Percentiles rank a stretch among this genome's conserved stretches.
Conservation (phyloP, 441 rosid species). For the Pelargonium citronellum region DNA sequence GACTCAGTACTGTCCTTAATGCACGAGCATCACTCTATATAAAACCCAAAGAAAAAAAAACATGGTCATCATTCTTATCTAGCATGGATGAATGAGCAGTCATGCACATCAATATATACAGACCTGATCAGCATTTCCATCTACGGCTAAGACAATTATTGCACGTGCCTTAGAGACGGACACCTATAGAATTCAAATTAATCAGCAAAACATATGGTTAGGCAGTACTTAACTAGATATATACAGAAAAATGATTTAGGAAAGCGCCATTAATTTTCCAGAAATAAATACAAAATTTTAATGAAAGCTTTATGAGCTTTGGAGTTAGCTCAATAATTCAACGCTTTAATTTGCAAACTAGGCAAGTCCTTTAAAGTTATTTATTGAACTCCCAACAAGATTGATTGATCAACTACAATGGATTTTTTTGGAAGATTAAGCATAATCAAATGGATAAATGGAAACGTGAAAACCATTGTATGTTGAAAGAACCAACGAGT, state of each 20-base stretch:
- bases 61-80: conserved; percentile 18
- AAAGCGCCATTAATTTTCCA: not conserved
- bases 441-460: not conserved
- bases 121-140: conserved; percentile 85
- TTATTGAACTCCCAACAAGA: not conserved
- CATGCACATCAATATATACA: conserved; percentile 13
- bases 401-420: too few species aligned
- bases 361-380: not conserved
- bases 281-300: not conserved
- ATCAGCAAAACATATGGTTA: conserved; percentile 18
- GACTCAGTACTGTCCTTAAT: conserved; percentile 64
- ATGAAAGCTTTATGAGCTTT: conserved; percentile 4
- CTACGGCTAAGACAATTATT: conserved; percentile 65
- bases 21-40: conserved; percentile 69
- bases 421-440: not conserved
- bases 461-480: not conserved
- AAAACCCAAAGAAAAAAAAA: conserved; percentile 21
- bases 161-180: conserved; percentile 77
- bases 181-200: conserved; percentile 37
- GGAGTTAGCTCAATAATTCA: not conserved
- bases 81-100: conserved; percentile 15
- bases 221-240: not conserved
- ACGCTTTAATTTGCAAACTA: not conserved
- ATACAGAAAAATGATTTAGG: not conserved
- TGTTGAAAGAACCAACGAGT: not conserved